Percentiles rank a stretch among this genome's conserved stretches.
These are phyloP conservation scores for Lactarius pseudohatsudake DNA, from an alignment of 768 basidiomycete genomes.

Conservation along the genomic window DNA sequence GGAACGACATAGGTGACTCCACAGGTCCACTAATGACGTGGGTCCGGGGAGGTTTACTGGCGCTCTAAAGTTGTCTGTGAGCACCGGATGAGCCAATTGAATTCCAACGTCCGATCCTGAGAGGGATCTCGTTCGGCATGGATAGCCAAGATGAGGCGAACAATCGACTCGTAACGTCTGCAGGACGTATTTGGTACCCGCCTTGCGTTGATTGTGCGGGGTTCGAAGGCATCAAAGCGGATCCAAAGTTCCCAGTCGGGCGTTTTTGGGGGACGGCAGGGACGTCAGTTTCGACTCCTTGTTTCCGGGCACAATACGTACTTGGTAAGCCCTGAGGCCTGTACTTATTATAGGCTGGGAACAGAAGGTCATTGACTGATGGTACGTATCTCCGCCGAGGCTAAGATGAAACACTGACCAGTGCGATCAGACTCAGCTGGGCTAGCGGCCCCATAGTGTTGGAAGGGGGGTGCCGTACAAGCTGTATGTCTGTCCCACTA, in stretches of 20 bases:
- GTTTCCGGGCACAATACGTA: not conserved
- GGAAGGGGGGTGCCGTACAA: not conserved
- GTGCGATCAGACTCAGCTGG: not conserved
- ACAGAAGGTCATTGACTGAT: not conserved
- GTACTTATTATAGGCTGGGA: not conserved
- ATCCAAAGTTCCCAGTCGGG: not conserved
- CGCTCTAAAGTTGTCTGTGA: not conserved
- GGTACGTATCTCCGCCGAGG: not conserved
- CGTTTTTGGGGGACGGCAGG: not conserved
- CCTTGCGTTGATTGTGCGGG: not conserved
- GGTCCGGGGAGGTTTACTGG: not conserved
- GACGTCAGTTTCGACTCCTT: not conserved
- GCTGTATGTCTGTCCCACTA: not conserved
- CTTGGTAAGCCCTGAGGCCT: not conserved
- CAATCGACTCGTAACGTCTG: not conserved
- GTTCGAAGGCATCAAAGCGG: not conserved
- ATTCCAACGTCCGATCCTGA: not conserved
- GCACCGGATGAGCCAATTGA: not conserved
- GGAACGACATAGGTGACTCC: not conserved
- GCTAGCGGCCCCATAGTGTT: not conserved
- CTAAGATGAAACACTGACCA: not conserved
- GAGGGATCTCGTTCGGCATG: not conserved
- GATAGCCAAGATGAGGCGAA: not conserved
- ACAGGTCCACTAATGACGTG: not conserved
- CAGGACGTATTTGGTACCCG: not conserved